Evolutionary conservation across 495 filamentous ascomycete species (phyloP).

Genomic region (Neurospora sp.): DNA sequence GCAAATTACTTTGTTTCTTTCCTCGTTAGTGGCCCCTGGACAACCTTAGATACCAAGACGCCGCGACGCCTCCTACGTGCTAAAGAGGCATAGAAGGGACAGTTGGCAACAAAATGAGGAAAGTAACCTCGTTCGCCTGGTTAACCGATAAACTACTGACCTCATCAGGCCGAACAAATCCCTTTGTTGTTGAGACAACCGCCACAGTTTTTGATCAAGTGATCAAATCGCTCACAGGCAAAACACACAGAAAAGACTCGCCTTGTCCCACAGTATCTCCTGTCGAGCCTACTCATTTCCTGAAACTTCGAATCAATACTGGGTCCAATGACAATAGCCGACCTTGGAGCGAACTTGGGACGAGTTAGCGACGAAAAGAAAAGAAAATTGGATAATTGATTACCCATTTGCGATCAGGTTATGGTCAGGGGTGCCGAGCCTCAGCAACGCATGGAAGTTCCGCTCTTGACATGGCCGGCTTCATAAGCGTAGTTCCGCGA

Average conservation of each 20-base stretch:
- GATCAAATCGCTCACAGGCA: neutral
- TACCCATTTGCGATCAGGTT: neutral
- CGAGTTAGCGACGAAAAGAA: neutral
- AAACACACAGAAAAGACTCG: neutral
- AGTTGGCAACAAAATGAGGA: neutral
- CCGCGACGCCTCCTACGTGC: neutral
- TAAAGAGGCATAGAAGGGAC: neutral
- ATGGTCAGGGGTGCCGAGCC: neutral
- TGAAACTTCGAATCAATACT: neutral
- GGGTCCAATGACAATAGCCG: neutral
- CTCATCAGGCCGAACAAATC: neutral
- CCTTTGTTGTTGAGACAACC: neutral
- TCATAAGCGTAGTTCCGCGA: neutral
- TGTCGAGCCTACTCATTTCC: neutral
- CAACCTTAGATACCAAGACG: neutral
- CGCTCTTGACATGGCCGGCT: neutral
- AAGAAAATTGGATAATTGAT: neutral
- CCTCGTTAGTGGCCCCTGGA: neutral
- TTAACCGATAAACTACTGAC: neutral
- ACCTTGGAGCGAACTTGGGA: neutral
- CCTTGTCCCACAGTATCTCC: neutral
- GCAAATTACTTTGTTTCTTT: neutral
- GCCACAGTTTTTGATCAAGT: neutral
- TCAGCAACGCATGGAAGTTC: neutral
- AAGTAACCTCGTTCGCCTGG: neutral